Conservation (phyloP, 352 stramenopile species). For the Phytophthora macrochlamydospora region DNA sequence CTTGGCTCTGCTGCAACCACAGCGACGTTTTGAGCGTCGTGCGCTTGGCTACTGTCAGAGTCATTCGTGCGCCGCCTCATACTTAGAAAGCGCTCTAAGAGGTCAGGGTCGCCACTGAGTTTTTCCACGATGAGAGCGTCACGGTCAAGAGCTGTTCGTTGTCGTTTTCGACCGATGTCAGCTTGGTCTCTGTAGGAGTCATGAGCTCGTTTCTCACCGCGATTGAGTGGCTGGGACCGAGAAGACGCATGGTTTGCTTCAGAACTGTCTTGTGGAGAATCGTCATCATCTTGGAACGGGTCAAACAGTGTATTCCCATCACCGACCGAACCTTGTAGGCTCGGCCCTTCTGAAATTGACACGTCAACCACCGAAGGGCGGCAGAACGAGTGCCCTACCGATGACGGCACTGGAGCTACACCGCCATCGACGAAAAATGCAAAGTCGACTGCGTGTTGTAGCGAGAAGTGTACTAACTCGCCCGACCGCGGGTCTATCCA, state of each 20-base stretch:
- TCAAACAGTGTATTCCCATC: slow-evolving; percentile 8
- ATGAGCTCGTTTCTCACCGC: not conserved
- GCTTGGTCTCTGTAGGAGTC: not conserved
- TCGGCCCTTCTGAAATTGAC: not conserved
- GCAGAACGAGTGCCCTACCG: not conserved
- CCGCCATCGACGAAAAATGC: not conserved
- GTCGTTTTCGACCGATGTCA: not conserved
- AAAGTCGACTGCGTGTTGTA: slow-evolving; percentile 2
- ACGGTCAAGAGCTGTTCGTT: slow-evolving; percentile 2
- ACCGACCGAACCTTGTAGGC: not conserved
- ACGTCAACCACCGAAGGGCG: not conserved
- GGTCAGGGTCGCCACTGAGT: slow-evolving; percentile 5
- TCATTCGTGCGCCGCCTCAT: not conserved
- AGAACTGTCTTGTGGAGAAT: not conserved
- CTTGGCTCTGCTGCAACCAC: not conserved
- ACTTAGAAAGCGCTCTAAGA: slow-evolving; percentile 2
- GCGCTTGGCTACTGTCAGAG: not conserved
- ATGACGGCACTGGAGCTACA: slow-evolving; percentile 1
- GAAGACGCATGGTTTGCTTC: not conserved
- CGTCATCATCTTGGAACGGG: slow-evolving; percentile 4
- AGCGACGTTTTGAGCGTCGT: too few species aligned
- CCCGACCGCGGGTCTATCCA: slow-evolving; percentile 12
- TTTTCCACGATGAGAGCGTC: slow-evolving; percentile 10
- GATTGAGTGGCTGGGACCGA: not conserved
- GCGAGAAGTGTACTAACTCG: not conserved